These are phyloP conservation scores for Plantago major DNA, from an alignment of 257 asterid species.

Conservation along the genomic window DNA sequence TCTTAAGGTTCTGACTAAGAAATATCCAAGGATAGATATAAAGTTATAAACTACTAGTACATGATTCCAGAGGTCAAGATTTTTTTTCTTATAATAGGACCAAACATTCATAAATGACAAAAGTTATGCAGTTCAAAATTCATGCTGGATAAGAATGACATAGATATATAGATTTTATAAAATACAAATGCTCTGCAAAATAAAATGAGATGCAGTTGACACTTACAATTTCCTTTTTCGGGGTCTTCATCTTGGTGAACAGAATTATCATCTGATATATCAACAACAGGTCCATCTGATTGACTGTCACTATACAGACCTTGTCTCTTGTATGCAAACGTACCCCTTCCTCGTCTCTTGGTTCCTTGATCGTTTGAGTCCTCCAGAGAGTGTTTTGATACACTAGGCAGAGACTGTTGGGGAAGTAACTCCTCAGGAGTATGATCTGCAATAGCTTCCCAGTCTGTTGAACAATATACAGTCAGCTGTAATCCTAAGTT, in stretches of 20 bases:
- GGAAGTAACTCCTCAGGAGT: constrained; percentile 77
- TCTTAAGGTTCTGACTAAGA: no score
- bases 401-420: constrained; percentile 44
- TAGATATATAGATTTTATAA: constrained; percentile 1
- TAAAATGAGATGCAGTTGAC: constrained; percentile 16
- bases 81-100: no score
- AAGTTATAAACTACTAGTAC: no score
- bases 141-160: not conserved
- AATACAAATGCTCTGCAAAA: constrained; percentile 10
- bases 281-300: constrained; percentile 36
- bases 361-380: constrained; percentile 44
- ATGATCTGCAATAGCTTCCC: constrained; percentile 90
- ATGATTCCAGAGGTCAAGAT: no score
- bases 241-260: constrained; percentile 28
- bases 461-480: constrained; percentile 44
- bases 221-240: constrained; percentile 43
- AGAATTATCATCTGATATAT: constrained; percentile 36
- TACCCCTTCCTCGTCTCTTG: constrained; percentile 91
- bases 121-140: not conserved
- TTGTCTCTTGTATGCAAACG: constrained; percentile 55
- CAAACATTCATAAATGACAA: no score
- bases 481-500: constrained; percentile 9
- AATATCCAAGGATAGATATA: no score
- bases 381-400: constrained; percentile 55
- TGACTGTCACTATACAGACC: constrained; percentile 78